Conservation (phyloP, 1,139 yeast genomes). For the Kodamaea plutei region DNA sequence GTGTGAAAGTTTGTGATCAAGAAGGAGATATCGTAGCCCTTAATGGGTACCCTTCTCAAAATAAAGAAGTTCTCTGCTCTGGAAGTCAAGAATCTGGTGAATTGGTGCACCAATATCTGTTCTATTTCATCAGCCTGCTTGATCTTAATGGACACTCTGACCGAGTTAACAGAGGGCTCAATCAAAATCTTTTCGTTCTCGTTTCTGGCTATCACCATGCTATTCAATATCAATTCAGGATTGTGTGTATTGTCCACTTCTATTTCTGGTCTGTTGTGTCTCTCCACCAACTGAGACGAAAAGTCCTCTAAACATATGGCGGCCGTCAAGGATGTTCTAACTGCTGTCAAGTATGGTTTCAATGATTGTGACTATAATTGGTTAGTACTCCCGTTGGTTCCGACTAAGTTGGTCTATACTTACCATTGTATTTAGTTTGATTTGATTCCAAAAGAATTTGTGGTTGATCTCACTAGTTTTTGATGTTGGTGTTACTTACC, state of each 20-base stretch:
- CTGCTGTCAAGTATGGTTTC: constrained; percentile 92
- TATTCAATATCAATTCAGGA: constrained; percentile 81
- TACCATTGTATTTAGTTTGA: constrained; percentile 8
- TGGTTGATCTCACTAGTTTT: no score
- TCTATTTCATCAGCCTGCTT: constrained; percentile 98
- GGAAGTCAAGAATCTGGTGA: constrained; percentile 87
- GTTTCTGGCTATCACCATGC: constrained; percentile 87
- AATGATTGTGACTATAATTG: constrained; percentile 79
- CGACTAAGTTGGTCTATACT: constrained; percentile 2
- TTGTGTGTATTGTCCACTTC: constrained; percentile 65
- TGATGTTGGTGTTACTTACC: constrained; percentile 3
- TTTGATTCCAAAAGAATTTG: constrained; percentile 3
- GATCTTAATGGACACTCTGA: constrained; percentile 83
- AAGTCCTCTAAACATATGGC: constrained; percentile 94
- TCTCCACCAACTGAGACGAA: constrained; percentile 90
- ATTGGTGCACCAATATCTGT: constrained; percentile 87
- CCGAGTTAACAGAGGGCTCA: constrained; percentile 90
- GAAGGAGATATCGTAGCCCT: constrained; percentile 91
- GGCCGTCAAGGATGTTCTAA: constrained; percentile 88
- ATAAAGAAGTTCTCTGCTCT: constrained; percentile 94
- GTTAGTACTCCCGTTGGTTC: constrained; percentile 7
- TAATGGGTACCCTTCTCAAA: constrained; percentile 84
- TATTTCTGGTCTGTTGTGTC: constrained; percentile 96
- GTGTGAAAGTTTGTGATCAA: constrained; percentile 92
- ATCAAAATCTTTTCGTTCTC: constrained; percentile 90